These are phyloP conservation scores for Trichosanthes cucumerina DNA, from an alignment of 306 rosid genomes.

Conservation along the genomic window DNA sequence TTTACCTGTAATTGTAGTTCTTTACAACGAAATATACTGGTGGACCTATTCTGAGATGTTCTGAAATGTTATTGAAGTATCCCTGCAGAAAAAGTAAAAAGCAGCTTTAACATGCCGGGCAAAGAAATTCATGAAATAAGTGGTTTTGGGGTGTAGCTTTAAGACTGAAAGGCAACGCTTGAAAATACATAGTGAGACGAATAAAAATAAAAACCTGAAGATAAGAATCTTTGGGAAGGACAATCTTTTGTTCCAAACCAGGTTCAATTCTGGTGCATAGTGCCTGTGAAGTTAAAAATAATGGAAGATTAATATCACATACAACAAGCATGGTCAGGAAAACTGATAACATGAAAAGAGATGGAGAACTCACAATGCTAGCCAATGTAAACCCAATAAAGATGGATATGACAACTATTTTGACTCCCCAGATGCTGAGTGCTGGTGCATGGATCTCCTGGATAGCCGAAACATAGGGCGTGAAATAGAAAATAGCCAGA, in stretches of 20 bases:
- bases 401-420: conserved; percentile 60
- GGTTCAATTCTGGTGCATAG: conserved; percentile 87
- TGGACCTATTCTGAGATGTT: conserved; percentile 90
- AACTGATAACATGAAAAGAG: conserved; percentile 11
- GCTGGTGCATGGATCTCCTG: conserved; percentile 98
- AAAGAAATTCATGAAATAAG: not conserved
- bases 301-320: not conserved
- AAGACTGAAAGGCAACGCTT: not conserved
- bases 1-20: conserved; percentile 78
- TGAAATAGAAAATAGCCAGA: not conserved
- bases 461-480: not conserved
- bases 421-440: conserved; percentile 81
- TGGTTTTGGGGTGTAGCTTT: not conserved
- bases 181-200: not conserved
- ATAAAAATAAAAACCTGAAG: conserved; percentile 57
- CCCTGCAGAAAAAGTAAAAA: conserved; percentile 51
- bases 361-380: conserved; percentile 67
- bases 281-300: conserved; percentile 40
- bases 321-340: conserved; percentile 13
- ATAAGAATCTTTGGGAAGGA: conserved; percentile 91
- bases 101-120: conserved; percentile 14
- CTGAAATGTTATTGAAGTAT: conserved; percentile 77
- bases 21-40: conserved; percentile 91
- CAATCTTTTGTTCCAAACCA: conserved; percentile 91
- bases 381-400: conserved; percentile 72